Base-by-base conservation (phyloP, 2,329 filamentous ascomycete species). In the Alternaria ventricosa region DNA sequence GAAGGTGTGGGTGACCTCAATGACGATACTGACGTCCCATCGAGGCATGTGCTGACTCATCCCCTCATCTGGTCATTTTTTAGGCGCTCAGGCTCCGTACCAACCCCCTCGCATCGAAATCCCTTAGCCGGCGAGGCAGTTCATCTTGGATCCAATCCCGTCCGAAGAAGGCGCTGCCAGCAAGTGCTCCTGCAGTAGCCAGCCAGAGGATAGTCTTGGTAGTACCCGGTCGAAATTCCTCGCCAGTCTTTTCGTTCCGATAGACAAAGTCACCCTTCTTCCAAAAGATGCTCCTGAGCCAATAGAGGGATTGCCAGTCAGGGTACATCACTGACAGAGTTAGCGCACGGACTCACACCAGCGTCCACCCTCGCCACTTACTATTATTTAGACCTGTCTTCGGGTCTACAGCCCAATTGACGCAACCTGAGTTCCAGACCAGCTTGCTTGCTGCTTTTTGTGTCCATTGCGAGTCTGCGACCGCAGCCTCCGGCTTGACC, bases 381-480 rank as follows among this genome's bases (percentile, higher is more conserved):
- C 61, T 83, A 7, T 82, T 84, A 61, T 87, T 87, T 50, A 82
- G 76, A 0, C 81, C 80, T 0, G 84, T 84, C 49, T 79, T 79
- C 0, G 77, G 73, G 61, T 87, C 82, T 2, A 87, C 77, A 4
- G 81, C 84, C 85, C 85, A 87, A n/a, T 80, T 83, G 1, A 81
- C 82, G 64, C 85, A 87, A 0, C 85, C 85, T 2, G 80, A 81
- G 0, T 79, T 73, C 83, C 83, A 87, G 1, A 87, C 85, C 1
- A 86, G 70, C 36, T 76, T 75, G 49, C 77, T 82, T 0, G 82
- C 80, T 55, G 80, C 79, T 0, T 67, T 49, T 54, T 87, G 82
- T 27, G 84, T 80, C 70, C 73, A 81, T 1, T 66, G 45, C 58
- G 75, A 75, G 67, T 86, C 73, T 60, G 65, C 28, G 33, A 69